These are phyloP conservation scores for Diplodia scrobiculata DNA, from an alignment of 2,329 filamentous ascomycete genomes.

Conservation along the genomic window DNA sequence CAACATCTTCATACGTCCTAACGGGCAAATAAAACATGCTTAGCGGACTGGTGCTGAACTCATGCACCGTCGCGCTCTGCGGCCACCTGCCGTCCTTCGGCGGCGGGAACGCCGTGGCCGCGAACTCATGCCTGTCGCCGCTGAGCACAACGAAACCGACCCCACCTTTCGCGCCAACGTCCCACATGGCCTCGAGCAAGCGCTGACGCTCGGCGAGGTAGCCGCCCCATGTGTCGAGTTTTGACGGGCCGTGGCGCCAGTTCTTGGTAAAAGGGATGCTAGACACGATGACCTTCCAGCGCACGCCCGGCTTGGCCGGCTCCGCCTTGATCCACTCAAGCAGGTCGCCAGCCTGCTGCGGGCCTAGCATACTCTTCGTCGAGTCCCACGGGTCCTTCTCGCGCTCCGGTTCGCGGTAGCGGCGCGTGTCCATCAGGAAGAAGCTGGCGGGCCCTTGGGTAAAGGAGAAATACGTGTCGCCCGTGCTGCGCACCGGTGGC, in stretches of 20 bases:
- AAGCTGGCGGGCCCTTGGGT: constrained; percentile 87
- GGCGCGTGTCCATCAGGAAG: constrained; percentile 90
- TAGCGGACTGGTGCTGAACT: constrained; percentile 88
- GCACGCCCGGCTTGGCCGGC: constrained; percentile 73
- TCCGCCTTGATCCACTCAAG: constrained; percentile 70
- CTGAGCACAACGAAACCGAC: constrained; percentile 80
- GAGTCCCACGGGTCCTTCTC: constrained; percentile 60
- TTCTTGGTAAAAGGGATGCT: constrained; percentile 97
- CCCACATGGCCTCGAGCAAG: constrained; percentile 91
- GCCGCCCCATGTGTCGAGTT: constrained; percentile 86
- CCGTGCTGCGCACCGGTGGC: constrained; percentile 60
- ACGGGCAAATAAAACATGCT: constrained; percentile 93
- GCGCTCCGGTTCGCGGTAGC: constrained; percentile 73
- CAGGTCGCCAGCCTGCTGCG: constrained; percentile 75
- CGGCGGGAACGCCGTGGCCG: constrained; percentile 73
- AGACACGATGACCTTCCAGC: constrained; percentile 91
- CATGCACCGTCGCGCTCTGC: constrained; percentile 63
- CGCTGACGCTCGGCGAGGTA: constrained; percentile 77
- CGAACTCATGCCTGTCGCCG: constrained; percentile 96
- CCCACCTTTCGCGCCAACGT: constrained; percentile 68
- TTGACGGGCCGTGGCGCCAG: constrained; percentile 78
- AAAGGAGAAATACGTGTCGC: constrained; percentile 85
- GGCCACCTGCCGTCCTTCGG: constrained; percentile 62
- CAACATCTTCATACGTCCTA: constrained; percentile 69
- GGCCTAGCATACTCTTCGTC: constrained; percentile 84